These are phyloP conservation scores for Bacidia rubella DNA, from an alignment of 495 filamentous ascomycete genomes.

Conservation along the genomic window DNA sequence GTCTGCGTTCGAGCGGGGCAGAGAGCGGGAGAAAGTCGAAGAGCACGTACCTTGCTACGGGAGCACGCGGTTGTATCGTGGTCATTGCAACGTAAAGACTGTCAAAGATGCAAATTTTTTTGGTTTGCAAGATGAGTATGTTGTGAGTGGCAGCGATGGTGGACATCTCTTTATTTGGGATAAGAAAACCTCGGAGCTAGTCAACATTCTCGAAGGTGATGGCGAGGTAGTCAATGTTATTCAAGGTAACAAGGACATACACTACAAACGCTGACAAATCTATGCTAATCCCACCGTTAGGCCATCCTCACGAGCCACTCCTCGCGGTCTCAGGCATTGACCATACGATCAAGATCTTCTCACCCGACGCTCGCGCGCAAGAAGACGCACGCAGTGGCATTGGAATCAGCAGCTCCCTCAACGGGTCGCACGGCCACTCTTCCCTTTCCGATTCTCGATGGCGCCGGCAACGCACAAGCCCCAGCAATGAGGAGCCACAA, in stretches of 20 bases:
- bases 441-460: conserved; percentile 18
- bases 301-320: conserved; percentile 59
- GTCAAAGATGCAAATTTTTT: conserved; percentile 68
- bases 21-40: conserved; percentile 35
- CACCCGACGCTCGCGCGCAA: conserved; percentile 46
- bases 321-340: conserved; percentile 62
- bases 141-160: conserved; percentile 56
- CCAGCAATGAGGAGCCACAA: conserved; percentile 1
- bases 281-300: conserved; percentile 19
- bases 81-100: conserved; percentile 62
- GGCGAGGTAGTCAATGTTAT: conserved; percentile 64
- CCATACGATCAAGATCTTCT: conserved; percentile 66
- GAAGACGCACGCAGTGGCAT: conserved; percentile 41
- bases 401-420: conserved; percentile 28
- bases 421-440: conserved; percentile 27
- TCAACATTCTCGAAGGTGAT: conserved; percentile 60
- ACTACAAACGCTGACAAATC: too few species aligned
- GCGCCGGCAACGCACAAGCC: neutral
- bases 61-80: conserved; percentile 45
- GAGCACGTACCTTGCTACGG: conserved; percentile 40
- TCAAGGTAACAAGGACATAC: conserved; percentile 47
- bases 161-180: conserved; percentile 65
- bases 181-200: conserved; percentile 44
- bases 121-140: conserved; percentile 60
- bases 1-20: conserved; percentile 25